Conservation (phyloP, 2,329 filamentous ascomycete species). For the Calonectria naviculata region DNA sequence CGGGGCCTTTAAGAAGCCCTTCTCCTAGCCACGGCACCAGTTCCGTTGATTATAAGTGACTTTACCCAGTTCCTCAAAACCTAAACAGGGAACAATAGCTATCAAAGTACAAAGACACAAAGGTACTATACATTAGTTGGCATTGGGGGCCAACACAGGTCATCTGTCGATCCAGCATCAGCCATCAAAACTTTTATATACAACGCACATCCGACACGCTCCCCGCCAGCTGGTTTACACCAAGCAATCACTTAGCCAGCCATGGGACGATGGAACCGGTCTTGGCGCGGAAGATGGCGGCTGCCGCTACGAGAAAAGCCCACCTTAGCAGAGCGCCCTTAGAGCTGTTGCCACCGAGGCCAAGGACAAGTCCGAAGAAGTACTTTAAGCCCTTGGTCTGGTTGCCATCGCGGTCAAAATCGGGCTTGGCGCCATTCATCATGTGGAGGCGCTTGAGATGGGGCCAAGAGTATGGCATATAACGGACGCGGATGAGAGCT, state of each 20-base stretch:
- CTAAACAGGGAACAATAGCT: not conserved
- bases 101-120: slow-evolving; percentile 1
- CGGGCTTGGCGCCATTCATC: slow-evolving; percentile 59
- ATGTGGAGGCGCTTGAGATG: slow-evolving; percentile 58
- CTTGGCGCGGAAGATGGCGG: slow-evolving; percentile 49
- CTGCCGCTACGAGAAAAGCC: slow-evolving; percentile 54
- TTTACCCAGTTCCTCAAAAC: not conserved
- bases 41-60: not conserved
- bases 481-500: slow-evolving; percentile 72
- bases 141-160: not conserved
- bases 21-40: not conserved
- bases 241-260: slow-evolving; percentile 32
- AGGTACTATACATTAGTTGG: slow-evolving; percentile 15
- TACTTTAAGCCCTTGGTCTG: slow-evolving; percentile 63
- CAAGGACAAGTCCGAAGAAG: slow-evolving; percentile 63
- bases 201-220: not conserved
- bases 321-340: slow-evolving; percentile 65
- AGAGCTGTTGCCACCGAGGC: slow-evolving; percentile 61
- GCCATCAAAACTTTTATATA: not conserved
- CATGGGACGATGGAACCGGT: slow-evolving; percentile 46
- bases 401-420: slow-evolving; percentile 72
- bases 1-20: not conserved
- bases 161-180: slow-evolving; percentile 17
- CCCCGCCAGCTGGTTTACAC: not conserved
- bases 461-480: slow-evolving; percentile 68